These are phyloP conservation scores for Boletus speciosus DNA, from an alignment of 768 basidiomycete genomes.

Conservation along the genomic window DNA sequence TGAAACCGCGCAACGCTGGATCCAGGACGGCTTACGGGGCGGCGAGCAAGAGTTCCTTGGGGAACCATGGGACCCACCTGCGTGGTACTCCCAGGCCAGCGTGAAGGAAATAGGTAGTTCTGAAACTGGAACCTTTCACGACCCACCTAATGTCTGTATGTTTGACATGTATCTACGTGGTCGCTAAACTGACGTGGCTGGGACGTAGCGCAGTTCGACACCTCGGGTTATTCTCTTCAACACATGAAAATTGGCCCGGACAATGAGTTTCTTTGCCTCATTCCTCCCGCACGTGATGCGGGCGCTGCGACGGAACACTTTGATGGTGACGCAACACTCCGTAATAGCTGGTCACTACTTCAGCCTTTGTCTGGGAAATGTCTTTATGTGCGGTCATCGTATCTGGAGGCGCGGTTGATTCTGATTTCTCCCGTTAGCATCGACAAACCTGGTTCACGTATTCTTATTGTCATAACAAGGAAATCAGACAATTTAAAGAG, in stretches of 20 bases:
- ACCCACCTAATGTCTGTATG: slow-evolving; percentile 35
- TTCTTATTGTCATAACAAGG: slow-evolving; percentile 90
- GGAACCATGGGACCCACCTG: slow-evolving; percentile 48
- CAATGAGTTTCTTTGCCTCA: slow-evolving; percentile 73
- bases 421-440: slow-evolving; percentile 49
- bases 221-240: slow-evolving; percentile 55
- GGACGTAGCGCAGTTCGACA: slow-evolving; percentile 20
- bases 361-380: slow-evolving; percentile 77
- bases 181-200: slow-evolving; percentile 12
- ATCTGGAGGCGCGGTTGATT: slow-evolving; percentile 24
- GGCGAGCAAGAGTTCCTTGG: slow-evolving; percentile 77
- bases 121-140: slow-evolving; percentile 34
- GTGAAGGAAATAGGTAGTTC: slow-evolving; percentile 62
- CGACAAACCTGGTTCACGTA: slow-evolving; percentile 97
- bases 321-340: slow-evolving; percentile 60
- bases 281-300: slow-evolving; percentile 58
- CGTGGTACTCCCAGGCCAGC: slow-evolving; percentile 36
- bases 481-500: slow-evolving; percentile 96
- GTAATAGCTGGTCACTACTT: slow-evolving; percentile 78
- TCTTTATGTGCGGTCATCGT: slow-evolving; percentile 68
- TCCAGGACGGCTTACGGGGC: slow-evolving; percentile 64
- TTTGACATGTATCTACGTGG: slow-evolving; percentile 23
- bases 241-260: slow-evolving; percentile 70
- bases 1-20: slow-evolving; percentile 73
- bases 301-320: slow-evolving; percentile 48